Evolutionary conservation across 495 filamentous ascomycete species (phyloP).

Genomic region (Penicillium paxilli): DNA sequence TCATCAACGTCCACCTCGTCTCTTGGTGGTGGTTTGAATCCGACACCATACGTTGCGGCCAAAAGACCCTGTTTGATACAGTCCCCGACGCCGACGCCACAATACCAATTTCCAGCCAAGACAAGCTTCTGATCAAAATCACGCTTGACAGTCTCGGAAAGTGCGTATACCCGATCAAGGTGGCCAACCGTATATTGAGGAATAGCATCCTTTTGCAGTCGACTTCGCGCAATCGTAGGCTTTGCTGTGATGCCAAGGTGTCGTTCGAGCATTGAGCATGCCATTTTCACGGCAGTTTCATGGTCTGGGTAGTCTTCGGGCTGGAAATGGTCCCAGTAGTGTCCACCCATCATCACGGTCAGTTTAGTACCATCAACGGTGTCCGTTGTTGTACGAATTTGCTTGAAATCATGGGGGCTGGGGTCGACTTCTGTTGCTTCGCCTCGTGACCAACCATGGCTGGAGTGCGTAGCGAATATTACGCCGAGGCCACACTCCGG

Average conservation of each 20-base stretch:
- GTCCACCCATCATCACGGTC: constrained; percentile 93
- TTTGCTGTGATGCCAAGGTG: constrained; percentile 69
- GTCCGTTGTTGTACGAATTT: constrained; percentile 45
- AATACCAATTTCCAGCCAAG: constrained; percentile 81
- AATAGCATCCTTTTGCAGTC: constrained; percentile 75
- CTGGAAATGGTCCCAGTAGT: constrained; percentile 77
- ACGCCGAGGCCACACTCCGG: constrained; percentile 85
- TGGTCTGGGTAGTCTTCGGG: constrained; percentile 53
- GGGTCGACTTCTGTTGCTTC: neutral
- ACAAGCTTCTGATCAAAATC: constrained; percentile 64
- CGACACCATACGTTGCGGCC: constrained; percentile 34
- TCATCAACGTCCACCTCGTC: constrained; percentile 4
- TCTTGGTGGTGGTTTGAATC: constrained; percentile 9
- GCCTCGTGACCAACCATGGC: constrained; percentile 6
- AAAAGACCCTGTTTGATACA: constrained; percentile 53
- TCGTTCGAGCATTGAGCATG: constrained; percentile 62
- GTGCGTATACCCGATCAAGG: constrained; percentile 55
- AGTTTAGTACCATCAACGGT: constrained; percentile 72
- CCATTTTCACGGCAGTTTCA: constrained; percentile 65
- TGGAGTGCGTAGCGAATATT: constrained; percentile 80
- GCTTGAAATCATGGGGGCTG: neutral
- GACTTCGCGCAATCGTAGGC: constrained; percentile 55
- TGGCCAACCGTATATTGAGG: constrained; percentile 89
- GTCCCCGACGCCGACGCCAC: constrained; percentile 62
- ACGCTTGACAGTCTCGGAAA: constrained; percentile 52